These are phyloP conservation scores for Aspergillus ostianus DNA, from an alignment of 495 filamentous ascomycete species.

Conservation along the genomic window DNA sequence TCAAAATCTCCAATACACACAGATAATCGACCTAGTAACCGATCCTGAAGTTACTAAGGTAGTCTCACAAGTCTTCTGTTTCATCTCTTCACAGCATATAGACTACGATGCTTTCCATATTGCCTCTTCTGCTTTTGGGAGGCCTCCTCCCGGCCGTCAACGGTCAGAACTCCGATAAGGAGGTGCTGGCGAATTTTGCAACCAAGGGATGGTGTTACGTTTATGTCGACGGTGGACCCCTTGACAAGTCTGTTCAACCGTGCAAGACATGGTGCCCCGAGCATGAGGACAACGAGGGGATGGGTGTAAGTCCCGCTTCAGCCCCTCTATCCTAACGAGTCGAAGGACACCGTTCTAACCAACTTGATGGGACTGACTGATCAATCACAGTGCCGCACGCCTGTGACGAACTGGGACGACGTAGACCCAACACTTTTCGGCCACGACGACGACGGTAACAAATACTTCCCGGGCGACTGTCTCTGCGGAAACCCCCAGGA, in stretches of 20 bases:
- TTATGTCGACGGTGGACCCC: background rate
- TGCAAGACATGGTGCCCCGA: background rate
- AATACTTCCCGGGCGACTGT: background rate
- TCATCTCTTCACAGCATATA: too few species aligned
- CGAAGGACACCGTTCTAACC: background rate
- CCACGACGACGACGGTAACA: background rate
- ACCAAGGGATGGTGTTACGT: background rate
- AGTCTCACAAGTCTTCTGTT: too few species aligned
- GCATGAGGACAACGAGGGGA: background rate
- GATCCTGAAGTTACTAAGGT: too few species aligned
- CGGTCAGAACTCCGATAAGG: background rate
- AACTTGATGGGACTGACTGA: background rate
- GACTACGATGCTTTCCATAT: background rate
- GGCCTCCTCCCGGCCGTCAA: background rate
- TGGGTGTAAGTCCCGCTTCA: background rate
- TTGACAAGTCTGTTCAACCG: too few species aligned
- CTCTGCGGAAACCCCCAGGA: slow-evolving; percentile 1
- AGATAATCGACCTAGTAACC: background rate
- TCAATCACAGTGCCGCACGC: background rate
- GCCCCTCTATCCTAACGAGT: background rate
- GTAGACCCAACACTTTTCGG: background rate
- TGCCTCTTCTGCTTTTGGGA: background rate
- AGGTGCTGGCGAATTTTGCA: background rate
- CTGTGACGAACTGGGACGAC: background rate
- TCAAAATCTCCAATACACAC: background rate